Evolutionary conservation across 2,329 filamentous ascomycete genomes (phyloP), one percentile per base, ranked within the genome.

Genomic region (Neopestalotiopsis clavispora): DNA sequence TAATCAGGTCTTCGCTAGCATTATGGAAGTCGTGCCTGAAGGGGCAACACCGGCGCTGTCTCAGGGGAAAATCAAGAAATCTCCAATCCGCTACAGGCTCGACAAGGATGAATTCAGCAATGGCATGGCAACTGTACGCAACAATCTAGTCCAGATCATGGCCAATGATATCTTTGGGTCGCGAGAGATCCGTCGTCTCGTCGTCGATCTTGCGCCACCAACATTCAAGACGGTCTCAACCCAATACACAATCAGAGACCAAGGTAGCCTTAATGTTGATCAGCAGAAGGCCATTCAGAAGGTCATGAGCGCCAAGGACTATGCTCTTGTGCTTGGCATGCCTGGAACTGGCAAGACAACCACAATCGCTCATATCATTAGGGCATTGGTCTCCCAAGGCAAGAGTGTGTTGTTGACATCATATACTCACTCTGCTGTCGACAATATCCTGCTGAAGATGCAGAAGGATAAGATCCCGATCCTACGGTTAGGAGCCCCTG

Each of bases 41-140:
- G 88, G 86, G 1, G 84, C 83, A 45, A 81, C 81, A 0, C 81
- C 84, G 30, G 83, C 87, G 45, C 82, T 88, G 68, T 84, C 86
- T 4, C 80, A 87, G 56, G 84, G 82, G 34, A 86, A 84, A 72
- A 84, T 85, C 72, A 84, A 85, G 69, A 83, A 85, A 68, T 79
- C 86, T 4, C 88, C 88, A 4, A 82, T 92, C 5, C 85, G 89
- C 63, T 99, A 97, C 75, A 92, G 96, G 30, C 84, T 99, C 4
- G 96, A 99, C 81, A 98, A 98, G 78, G 96, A 99, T 75, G 96
- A 99, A 77, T 99, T 99, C 80, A 97, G 94, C 81, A 98, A 97
- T 75, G 96, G 96, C 68, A 97, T 99, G 94, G 94, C 96, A 3
- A 92, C 92, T 38, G 93, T 97, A 60, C 91, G 96, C 66, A 98